Evolutionary conservation across 2,329 filamentous ascomycete species (phyloP), one percentile per base, ranked within the genome.

Genomic region (Claviceps paspali): DNA sequence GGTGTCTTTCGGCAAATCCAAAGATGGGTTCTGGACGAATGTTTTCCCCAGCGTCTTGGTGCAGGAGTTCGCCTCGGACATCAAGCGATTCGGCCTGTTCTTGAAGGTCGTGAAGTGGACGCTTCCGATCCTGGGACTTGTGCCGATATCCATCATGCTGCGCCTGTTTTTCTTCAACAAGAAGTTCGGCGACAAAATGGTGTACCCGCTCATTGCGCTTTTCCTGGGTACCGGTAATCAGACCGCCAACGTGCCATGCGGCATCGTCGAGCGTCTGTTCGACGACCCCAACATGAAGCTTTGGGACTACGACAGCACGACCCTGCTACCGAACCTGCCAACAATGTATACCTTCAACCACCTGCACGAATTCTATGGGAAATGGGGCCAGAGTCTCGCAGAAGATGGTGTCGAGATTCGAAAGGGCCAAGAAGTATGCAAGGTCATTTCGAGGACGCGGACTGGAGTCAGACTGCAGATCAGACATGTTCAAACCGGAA

Each of bases 161-260:
- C 71, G 70, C 39, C 54, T 83, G 35, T 83, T 82, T 54, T 60
- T 73, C 39, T 84, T 85, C 56, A 76, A 65, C 39, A 65, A 70
- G 8, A 77, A 81, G 38, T 86, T 85, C 50, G 70, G 70, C 12
- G 76, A 84, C 48, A 75, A 73, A 26, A 76, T 85, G 55, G 74
- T 79, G 0, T 65, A 81, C 40, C 80, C 80, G 1, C 70, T 85
- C 52, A 70, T 83, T 23, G 80, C 80, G 0, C 60, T 85, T 1
- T 84, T 86, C 50, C 61, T 85, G 0, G 80, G 80, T 1, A 84
- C 80, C 0, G 79, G 80, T 2, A 85, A 85, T 45, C 76, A 82
- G 47, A 80, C 79, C 0, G 73, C 79, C 0, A 74, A 82, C 43
- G 79, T 85, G 0, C 74, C 79, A 0, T 71, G 68, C 29, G 76